A percentile compares a stretch with the other conserved stretches of the same genome.
These are phyloP conservation scores for Umbelopsis sp. DNA, from an alignment of 192 early-diverging fungal species.

Conservation along the genomic window DNA sequence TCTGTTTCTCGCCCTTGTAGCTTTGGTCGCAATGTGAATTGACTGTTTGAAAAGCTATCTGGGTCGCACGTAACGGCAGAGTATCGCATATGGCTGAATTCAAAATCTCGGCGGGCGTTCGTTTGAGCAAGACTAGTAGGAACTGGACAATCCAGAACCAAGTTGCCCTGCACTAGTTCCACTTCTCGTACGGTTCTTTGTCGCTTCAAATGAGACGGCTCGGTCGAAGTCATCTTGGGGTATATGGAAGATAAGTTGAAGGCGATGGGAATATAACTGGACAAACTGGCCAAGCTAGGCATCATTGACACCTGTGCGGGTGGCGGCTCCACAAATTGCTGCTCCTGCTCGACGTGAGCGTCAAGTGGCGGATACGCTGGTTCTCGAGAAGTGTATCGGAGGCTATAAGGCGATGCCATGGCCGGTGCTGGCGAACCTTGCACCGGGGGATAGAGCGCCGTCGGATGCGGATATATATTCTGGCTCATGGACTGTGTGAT, in stretches of 20 bases:
- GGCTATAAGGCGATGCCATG: background rate
- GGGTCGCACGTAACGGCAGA: conserved; percentile 89
- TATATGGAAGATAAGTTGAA: conserved; percentile 7
- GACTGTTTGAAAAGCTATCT: conserved; percentile 76
- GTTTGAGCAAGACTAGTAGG: conserved; percentile 60
- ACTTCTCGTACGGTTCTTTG: conserved; percentile 41
- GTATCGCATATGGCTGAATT: conserved; percentile 95
- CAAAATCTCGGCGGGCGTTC: conserved; percentile 62
- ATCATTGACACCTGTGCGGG: no score
- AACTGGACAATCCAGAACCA: conserved; percentile 75
- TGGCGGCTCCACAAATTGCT: no score
- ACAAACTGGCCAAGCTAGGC: background rate
- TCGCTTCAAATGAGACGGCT: background rate
- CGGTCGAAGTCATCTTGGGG: background rate
- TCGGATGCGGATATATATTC: background rate
- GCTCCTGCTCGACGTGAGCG: no score
- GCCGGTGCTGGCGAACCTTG: background rate
- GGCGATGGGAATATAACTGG: background rate
- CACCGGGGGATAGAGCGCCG: background rate
- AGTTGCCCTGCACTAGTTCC: conserved; percentile 70
- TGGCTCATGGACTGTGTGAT: conserved; percentile 5
- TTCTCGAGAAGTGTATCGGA: no score
- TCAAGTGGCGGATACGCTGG: no score
- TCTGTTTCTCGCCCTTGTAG: conserved; percentile 66
- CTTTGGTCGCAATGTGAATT: conserved; percentile 76